Percentiles rank a stretch among this genome's conserved stretches.
These are phyloP conservation scores for Marasmius fiardii DNA, from an alignment of 1,284 basidiomycete genomes.

Conservation along the genomic window DNA sequence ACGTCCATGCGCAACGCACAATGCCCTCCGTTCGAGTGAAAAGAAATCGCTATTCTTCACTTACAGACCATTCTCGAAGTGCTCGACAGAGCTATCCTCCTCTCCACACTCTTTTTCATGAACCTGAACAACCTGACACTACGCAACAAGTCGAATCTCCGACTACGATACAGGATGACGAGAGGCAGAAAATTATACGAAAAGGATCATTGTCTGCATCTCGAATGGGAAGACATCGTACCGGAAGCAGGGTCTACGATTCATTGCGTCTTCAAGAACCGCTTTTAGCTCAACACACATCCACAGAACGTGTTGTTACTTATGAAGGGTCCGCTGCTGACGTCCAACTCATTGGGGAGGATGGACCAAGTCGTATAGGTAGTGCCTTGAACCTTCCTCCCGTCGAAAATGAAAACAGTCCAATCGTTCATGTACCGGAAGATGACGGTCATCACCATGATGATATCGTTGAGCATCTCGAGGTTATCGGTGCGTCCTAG, in stretches of 20 bases:
- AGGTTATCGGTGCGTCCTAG: slow-evolving; percentile 60
- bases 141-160: neutral
- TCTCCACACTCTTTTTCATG: slow-evolving; percentile 2
- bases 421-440: slow-evolving; percentile 4
- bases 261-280: neutral
- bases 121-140: neutral
- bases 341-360: slow-evolving; percentile 25
- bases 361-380: slow-evolving; percentile 23
- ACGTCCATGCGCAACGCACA: slow-evolving; percentile 1
- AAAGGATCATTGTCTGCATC: neutral
- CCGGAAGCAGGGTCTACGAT: slow-evolving; percentile 1
- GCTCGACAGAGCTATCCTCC: slow-evolving; percentile 10
- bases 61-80: slow-evolving; percentile 27
- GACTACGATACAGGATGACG: neutral
- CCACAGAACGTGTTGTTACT: slow-evolving; percentile 8
- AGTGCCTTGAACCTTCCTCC: slow-evolving; percentile 14
- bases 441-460: slow-evolving; percentile 53
- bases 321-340: slow-evolving; percentile 15
- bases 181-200: neutral
- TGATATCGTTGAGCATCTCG: slow-evolving; percentile 74
- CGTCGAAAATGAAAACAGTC: slow-evolving; percentile 15
- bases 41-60: slow-evolving; percentile 38
- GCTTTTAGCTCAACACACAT: neutral
- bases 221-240: neutral
- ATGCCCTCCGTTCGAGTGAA: slow-evolving; percentile 61